Evolutionary conservation across 2,329 filamentous ascomycete genomes (phyloP), one percentile per base, ranked within the genome.

Genomic region (Cephalotrichum gorgonifer): DNA sequence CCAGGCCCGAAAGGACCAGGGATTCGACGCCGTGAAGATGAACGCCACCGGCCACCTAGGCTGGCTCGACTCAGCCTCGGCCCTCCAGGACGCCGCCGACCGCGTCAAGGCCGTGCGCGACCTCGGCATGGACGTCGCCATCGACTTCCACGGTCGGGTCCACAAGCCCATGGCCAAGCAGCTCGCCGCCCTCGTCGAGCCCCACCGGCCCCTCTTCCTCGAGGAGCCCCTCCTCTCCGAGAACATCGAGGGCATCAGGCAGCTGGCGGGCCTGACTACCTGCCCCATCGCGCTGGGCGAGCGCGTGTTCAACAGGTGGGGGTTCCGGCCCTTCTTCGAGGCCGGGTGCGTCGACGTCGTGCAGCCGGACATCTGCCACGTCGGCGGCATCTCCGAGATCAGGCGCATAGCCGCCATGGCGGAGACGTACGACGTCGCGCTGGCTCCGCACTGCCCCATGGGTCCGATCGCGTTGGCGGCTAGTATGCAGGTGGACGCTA

Each of bases 21-120:
- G 82, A 0, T 81, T 86, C 58, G 79, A 68, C 2, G 72, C 76
- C 4, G 75, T 88, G 48, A 89, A 89, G 60, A 89, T 90, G 85
- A 88, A 89, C 59, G 86, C 76, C 6, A 89, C 85, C 0, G 83
- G 85, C 58, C 85, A 88, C 53, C 64, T 88, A 1, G 81, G 78
- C 54, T 89, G 85, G 85, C 71, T 90, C 0, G 86, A 90, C 62
- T 84, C 83, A 1, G 86, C 86, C 0, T 68, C 73, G 0, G 72
- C 72, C 0, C 70, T 90, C 0, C 73, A 84, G 42, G 69, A 74
- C 5, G 80, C 77, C 42, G 78, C 88, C 2, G 77, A 85, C 51
- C 73, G 86, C 2, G 68, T 90, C 12, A 80, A 82, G 55, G 70
- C 75, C 0, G 85, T 90, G 9, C 87, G 85, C 59, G 71, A 73